Base-by-base conservation (phyloP, 31 red algal species). In the Odonthalia washingtoniensis region DNA sequence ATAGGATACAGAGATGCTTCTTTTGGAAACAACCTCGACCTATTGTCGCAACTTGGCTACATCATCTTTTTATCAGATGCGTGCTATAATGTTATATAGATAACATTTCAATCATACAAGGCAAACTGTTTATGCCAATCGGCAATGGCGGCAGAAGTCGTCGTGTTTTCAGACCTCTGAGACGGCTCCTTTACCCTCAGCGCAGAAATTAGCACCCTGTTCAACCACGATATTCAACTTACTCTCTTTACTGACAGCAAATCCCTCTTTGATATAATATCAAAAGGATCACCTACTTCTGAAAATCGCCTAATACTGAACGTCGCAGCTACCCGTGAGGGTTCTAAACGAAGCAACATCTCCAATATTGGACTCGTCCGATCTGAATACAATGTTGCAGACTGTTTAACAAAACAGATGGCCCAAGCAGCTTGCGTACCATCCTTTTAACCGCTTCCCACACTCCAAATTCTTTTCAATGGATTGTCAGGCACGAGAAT, bases 281-380 rank as follows among this genome's bases (percentile, higher is more conserved):
- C 84, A n/a, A 87, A 75, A n/a, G 84, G 52, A 4, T 73, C 77
- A 9, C 1, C 16, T 2, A 85, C 81, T 1, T 85, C 81, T n/a
- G 81, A 85, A 35, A 72, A 73, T 38, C 36, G 41, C 1, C 44
- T 69, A 53, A 87, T 87, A 46, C 5, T 87, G 40, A 72, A 78
- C 38, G 65, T 87, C 3, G 84, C 70, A 1, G 70, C 72, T 2
- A 18, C 84, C 24, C 72, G 70, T 2, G 72, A 87, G 39, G 84
- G 84, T 57, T 87, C 77, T 40, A 66, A 67, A 16, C 16, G 77
- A 2, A 77, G 35, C 3, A 2, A 21, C 1, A 87, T 87, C 1
- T 87, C 70, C 5, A 53, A 87, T 52, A 87, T 87, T 32, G 84
- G 84, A 3, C 75, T 85, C 60, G 81, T 85, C 28, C 65, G 81